Conservation (phyloP, 305 asterid genomes). For the Fraxinus dipetala region DNA sequence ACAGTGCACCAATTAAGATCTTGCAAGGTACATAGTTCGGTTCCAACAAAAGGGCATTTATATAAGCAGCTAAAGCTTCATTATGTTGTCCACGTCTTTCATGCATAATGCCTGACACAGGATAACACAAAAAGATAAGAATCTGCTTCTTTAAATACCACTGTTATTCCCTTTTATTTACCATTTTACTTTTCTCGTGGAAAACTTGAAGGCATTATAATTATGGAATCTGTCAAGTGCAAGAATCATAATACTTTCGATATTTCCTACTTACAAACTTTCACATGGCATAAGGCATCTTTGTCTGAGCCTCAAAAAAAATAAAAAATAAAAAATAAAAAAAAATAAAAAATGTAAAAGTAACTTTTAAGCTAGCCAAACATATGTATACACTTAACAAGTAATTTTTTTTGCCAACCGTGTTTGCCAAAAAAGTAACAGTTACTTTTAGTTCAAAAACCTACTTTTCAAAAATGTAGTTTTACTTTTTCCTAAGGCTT, state of each 20-base stretch:
- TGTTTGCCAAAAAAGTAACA: neutral
- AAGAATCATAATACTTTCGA: neutral
- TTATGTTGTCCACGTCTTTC: slow-evolving; percentile 60
- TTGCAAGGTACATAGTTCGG: slow-evolving; percentile 79
- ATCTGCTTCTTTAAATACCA: slow-evolving; percentile 5
- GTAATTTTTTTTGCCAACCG: neutral
- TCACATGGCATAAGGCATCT: neutral
- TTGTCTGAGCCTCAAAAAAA: neutral
- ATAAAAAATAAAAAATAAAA: neutral
- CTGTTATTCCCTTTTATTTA: neutral
- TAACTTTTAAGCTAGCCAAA: neutral
- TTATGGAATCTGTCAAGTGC: neutral
- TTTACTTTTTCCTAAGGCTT: neutral
- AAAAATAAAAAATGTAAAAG: neutral
- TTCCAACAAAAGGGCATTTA: slow-evolving; percentile 69
- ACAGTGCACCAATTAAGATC: slow-evolving; percentile 55
- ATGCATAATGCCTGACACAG: slow-evolving; percentile 58
- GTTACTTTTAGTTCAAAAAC: neutral
- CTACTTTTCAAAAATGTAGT: neutral
- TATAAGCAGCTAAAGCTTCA: slow-evolving; percentile 63
- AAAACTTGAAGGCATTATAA: neutral
- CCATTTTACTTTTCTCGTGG: neutral
- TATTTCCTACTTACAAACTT: neutral
- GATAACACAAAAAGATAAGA: slow-evolving; percentile 8
- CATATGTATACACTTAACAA: neutral